Percentiles rank a stretch among this genome's conserved stretches.
Evolutionary conservation across 176 grass and related monocot genomes (phyloP).

Genomic region (Zoysia pacifica): DNA sequence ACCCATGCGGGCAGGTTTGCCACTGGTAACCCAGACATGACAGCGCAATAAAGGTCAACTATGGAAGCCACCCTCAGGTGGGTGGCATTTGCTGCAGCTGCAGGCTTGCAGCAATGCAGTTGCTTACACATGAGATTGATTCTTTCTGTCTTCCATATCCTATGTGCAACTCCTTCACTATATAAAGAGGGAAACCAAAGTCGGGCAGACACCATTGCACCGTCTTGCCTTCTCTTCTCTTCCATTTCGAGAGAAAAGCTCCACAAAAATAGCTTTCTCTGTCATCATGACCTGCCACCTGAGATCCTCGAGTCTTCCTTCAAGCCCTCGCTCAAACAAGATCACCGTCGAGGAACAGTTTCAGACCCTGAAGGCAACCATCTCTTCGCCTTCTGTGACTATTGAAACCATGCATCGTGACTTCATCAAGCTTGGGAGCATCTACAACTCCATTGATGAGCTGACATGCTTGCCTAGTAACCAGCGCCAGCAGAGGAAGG

Average conservation of each 20-base stretch:
- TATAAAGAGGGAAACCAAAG: background rate
- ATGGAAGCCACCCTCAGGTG: background rate
- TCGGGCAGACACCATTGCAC: background rate
- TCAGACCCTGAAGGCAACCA: background rate
- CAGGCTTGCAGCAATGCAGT: background rate
- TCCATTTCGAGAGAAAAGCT: slow-evolving; percentile 24
- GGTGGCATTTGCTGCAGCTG: background rate
- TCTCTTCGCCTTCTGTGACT: slow-evolving; percentile 19
- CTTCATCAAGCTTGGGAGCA: slow-evolving; percentile 15
- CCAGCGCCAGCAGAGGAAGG: slow-evolving; percentile 27
- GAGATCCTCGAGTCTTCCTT: slow-evolving; percentile 34
- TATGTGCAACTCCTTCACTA: background rate
- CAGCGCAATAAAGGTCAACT: background rate
- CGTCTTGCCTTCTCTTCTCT: background rate
- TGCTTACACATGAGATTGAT: background rate
- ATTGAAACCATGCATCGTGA: background rate
- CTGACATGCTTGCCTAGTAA: slow-evolving; percentile 14
- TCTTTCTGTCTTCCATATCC: background rate
- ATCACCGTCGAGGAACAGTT: background rate
- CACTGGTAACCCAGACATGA: background rate
- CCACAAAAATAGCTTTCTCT: background rate
- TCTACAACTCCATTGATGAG: slow-evolving; percentile 27
- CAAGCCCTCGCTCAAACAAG: slow-evolving; percentile 27
- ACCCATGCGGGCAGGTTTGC: background rate
- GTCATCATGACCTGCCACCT: slow-evolving; percentile 29